Evolutionary conservation across 371 early-diverging fungal species (phyloP).

Genomic region (Mucor indicus): DNA sequence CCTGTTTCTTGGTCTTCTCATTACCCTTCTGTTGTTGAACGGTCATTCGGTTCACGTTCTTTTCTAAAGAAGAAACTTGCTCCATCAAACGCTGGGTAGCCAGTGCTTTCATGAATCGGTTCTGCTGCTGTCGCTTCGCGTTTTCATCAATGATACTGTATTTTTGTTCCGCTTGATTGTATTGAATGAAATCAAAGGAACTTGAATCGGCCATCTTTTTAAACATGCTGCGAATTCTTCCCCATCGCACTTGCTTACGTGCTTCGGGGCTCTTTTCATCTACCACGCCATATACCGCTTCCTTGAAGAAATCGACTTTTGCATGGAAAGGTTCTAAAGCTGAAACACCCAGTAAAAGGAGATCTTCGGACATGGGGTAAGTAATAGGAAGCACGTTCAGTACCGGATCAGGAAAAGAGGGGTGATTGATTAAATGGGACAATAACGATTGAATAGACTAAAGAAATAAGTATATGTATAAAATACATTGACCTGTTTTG

Average conservation of each 20-base stretch:
- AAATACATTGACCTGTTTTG: background rate
- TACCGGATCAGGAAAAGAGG: constrained; percentile 41
- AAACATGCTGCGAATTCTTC: constrained; percentile 35
- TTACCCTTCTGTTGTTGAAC: background rate
- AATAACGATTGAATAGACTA: constrained; percentile 35
- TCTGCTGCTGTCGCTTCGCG: constrained; percentile 55
- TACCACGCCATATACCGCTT: constrained; percentile 19
- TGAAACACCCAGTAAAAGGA: constrained; percentile 27
- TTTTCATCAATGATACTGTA: constrained; percentile 59
- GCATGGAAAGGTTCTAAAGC: constrained; percentile 32
- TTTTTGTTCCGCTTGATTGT: constrained; percentile 43
- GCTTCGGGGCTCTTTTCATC: constrained; percentile 22
- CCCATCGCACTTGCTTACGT: constrained; percentile 46
- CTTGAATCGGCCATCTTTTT: constrained; percentile 37
- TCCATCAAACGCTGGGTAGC: constrained; percentile 64
- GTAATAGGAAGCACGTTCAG: constrained; percentile 31
- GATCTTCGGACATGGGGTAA: constrained; percentile 44
- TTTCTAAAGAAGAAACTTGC: constrained; percentile 61
- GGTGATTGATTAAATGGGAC: constrained; percentile 29
- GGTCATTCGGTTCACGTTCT: constrained; percentile 40
- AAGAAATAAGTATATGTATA: background rate
- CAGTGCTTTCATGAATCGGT: constrained; percentile 58
- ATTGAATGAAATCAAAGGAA: constrained; percentile 50
- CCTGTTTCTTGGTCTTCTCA: constrained; percentile 8
- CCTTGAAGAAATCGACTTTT: constrained; percentile 44